Evolutionary conservation across 306 rosid species (phyloP), one percentile per base, ranked within the genome.

Genomic region (Vigna nakashimae): DNA sequence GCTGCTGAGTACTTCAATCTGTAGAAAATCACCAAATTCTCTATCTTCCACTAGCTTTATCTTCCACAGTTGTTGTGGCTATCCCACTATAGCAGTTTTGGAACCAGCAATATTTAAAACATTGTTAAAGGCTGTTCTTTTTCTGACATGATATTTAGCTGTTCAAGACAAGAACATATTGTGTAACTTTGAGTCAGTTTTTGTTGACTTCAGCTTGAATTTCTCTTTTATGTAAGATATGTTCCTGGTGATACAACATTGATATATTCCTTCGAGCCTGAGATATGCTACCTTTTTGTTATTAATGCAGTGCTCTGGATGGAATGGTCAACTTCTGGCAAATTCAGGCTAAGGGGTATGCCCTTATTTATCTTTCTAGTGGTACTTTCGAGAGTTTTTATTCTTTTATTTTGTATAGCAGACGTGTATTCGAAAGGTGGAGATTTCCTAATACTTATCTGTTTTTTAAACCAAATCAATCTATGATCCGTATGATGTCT

Each of bases 311-410:
- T 85, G 94, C 99, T 60, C 86, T 95, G 91, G 99, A 95, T 87
- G 98, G 97, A 82, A 50, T 86, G 49, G 90, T 95, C 86, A 90
- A 90, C 85, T 79, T 95, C 56, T 95, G 99, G 99, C 91, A 91
- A 88, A 85, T 92, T 84, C 99, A 86, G 34, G 71, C 97, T 52
- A 86, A 58, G 83, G 99, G 99, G 97, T 95, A 91, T 76, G 86
- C 60, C 65, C 49, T 69, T 64, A 49, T 82, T 50, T 68, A 12
- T 64, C 32, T 40, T 30, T 65, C 34, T 66, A 24, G 62, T 32
- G 57, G 9, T 65, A 81, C 64, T 60, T 53, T 32, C 17, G 78
- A 26, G 59, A 45, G 79, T 60, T 65, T 77, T 36, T 71, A 45
- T 30, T 76, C 52, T 71, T 71, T 34, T 34, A 71, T 69, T 71